phyloP scores from a whole-genome alignment of 2,329 filamentous ascomycete genomes.

The Xylaria sp. region DNA sequence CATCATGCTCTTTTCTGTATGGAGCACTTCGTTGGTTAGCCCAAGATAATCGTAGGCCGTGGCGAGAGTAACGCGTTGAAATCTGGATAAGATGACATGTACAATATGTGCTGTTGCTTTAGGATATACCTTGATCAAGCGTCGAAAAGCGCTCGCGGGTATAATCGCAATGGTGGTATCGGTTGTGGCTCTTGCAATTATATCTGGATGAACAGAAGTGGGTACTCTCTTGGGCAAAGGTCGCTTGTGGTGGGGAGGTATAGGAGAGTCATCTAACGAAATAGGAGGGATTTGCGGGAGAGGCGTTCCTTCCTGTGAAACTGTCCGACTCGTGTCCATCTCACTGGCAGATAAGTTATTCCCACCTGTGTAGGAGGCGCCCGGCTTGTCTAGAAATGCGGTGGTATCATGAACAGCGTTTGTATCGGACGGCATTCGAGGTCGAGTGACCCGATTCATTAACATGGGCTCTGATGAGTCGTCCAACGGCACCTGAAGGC shows the following conservation, averaged over 20 bases:
- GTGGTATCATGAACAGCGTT: constrained; percentile 33
- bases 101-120: constrained; percentile 98
- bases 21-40: constrained; percentile 87
- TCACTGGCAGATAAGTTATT: constrained; percentile 42
- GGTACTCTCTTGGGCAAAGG: constrained; percentile 61
- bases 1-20: constrained; percentile 93
- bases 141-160: constrained; percentile 92
- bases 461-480: constrained; percentile 53
- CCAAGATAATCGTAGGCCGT: constrained; percentile 96
- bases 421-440: constrained; percentile 44
- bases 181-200: constrained; percentile 93
- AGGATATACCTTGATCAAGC: constrained; percentile 91
- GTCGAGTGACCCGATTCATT: constrained; percentile 43
- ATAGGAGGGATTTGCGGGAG: constrained; percentile 78
- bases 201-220: constrained; percentile 92
- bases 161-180: constrained; percentile 99
- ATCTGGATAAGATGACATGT: constrained; percentile 92
- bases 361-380: constrained; percentile 45
- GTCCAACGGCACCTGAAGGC: constrained; percentile 77
- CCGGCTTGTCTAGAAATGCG: constrained; percentile 32
- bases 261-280: constrained; percentile 67
- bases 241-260: constrained; percentile 48
- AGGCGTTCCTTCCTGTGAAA: constrained; percentile 48
- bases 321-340: constrained; percentile 39
- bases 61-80: constrained; percentile 92